Evolutionary conservation across 768 basidiomycete genomes (phyloP).

Genomic region (Amanita inopinata): DNA sequence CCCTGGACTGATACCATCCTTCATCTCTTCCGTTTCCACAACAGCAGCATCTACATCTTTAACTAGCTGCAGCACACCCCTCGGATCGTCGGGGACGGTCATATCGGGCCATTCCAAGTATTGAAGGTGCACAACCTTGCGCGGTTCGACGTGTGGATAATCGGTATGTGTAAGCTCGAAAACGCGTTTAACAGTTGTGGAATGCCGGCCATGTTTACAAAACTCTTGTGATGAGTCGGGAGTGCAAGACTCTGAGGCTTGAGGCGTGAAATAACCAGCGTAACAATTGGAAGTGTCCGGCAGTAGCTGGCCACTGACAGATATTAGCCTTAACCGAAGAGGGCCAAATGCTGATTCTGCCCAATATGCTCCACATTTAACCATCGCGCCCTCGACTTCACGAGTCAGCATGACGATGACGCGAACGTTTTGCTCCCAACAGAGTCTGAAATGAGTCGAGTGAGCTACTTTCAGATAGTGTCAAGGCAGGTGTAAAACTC

Average conservation of each 20-base stretch:
- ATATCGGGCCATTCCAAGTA: slow-evolving; percentile 96
- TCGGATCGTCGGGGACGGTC: slow-evolving; percentile 83
- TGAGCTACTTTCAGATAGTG: not conserved
- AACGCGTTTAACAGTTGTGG: slow-evolving; percentile 42
- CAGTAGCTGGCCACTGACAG: slow-evolving; percentile 23
- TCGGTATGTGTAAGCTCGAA: slow-evolving; percentile 60
- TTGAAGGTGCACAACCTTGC: slow-evolving; percentile 80
- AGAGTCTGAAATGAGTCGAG: slow-evolving; percentile 38
- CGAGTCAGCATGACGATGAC: slow-evolving; percentile 97
- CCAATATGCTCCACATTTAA: slow-evolving; percentile 95
- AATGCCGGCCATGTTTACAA: slow-evolving; percentile 5
- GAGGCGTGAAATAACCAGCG: slow-evolving; percentile 27
- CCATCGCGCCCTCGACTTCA: slow-evolving; percentile 76
- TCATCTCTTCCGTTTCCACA: slow-evolving; percentile 20
- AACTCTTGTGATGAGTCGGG: not conserved
- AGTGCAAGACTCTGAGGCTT: slow-evolving; percentile 10
- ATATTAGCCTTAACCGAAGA: slow-evolving; percentile 44
- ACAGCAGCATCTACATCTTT: slow-evolving; percentile 51
- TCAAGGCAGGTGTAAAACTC: slow-evolving; percentile 22
- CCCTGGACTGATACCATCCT: slow-evolving; percentile 9
- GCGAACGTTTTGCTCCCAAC: slow-evolving; percentile 91
- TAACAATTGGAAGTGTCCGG: slow-evolving; percentile 16
- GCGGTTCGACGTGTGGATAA: slow-evolving; percentile 48
- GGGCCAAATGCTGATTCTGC: slow-evolving; percentile 58
- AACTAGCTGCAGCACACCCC: slow-evolving; percentile 65